Percentiles rank a stretch among this genome's conserved stretches.
phyloP scores from a whole-genome alignment of 176 grass and related monocot species.

The Carex littledalei region DNA sequence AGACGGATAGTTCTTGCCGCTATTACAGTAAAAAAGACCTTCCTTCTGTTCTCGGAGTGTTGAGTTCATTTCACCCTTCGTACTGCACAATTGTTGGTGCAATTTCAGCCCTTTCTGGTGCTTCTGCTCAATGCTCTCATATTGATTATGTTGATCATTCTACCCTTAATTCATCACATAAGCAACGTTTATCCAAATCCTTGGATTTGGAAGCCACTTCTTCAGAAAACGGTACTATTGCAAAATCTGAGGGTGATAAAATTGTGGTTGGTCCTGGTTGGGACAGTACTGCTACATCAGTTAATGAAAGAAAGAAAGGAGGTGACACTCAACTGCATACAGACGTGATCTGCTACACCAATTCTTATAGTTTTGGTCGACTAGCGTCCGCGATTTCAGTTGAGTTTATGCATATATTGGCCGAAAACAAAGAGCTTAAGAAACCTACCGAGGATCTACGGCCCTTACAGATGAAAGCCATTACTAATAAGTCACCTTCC shows the following conservation, averaged over 20 bases:
- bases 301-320: slow-evolving; percentile 29
- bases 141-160: slow-evolving; percentile 21
- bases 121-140: slow-evolving; percentile 34
- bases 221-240: slow-evolving; percentile 33
- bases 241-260: slow-evolving; percentile 21
- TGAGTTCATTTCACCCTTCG: slow-evolving; percentile 48
- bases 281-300: slow-evolving; percentile 10
- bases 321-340: slow-evolving; percentile 28
- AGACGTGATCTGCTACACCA: slow-evolving; percentile 53
- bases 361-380: slow-evolving; percentile 87
- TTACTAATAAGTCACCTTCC: slow-evolving; percentile 64
- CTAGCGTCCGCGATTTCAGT: slow-evolving; percentile 68
- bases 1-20: slow-evolving; percentile 41
- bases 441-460: slow-evolving; percentile 47
- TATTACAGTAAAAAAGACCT: slow-evolving; percentile 71
- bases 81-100: slow-evolving; percentile 52
- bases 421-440: slow-evolving; percentile 68
- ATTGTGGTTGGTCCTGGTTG: not conserved
- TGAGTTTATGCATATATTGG: slow-evolving; percentile 58
- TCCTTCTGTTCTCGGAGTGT: slow-evolving; percentile 43
- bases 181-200: slow-evolving; percentile 28
- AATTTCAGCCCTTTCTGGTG: slow-evolving; percentile 44
- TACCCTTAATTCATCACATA: slow-evolving; percentile 26
- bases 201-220: slow-evolving; percentile 33
- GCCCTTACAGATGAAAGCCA: slow-evolving; percentile 50